phyloP scores from a whole-genome alignment of 2,329 filamentous ascomycete genomes.

The Atkinsonella hypoxylon region DNA sequence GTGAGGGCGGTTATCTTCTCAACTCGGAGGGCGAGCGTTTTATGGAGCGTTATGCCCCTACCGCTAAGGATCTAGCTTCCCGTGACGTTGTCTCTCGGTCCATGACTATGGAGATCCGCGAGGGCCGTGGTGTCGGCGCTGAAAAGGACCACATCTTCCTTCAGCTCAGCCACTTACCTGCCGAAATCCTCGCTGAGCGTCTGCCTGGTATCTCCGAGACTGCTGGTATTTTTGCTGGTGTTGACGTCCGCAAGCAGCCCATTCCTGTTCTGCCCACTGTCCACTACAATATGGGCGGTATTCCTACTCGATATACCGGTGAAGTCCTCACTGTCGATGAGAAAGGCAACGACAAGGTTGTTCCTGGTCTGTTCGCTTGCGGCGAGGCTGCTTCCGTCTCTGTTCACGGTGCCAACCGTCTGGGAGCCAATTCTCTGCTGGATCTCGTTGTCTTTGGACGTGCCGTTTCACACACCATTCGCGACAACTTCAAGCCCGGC shows the following conservation, averaged over 20 bases:
- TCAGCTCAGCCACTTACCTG: constrained; percentile 87
- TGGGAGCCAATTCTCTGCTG: constrained; percentile 95
- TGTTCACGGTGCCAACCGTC: constrained; percentile 94
- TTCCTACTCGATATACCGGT: constrained; percentile 93
- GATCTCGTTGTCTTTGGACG: constrained; percentile 96
- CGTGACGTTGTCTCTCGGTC: constrained; percentile 94
- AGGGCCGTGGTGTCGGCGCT: constrained; percentile 89
- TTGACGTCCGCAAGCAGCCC: constrained; percentile 93
- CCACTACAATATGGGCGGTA: constrained; percentile 99
- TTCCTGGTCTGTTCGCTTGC: constrained; percentile 89
- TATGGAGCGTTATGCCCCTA: constrained; percentile 97
- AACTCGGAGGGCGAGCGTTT: constrained; percentile 98
- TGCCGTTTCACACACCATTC: constrained; percentile 93
- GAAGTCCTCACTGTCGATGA: constrained; percentile 87
- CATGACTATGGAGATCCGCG: constrained; percentile 97
- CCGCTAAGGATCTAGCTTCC: constrained; percentile 92
- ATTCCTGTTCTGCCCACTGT: constrained; percentile 94
- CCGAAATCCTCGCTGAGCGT: constrained; percentile 88
- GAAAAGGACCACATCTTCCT: constrained; percentile 99
- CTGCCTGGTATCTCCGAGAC: constrained; percentile 98
- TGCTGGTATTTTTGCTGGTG: constrained; percentile 90
- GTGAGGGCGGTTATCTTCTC: constrained; percentile 94
- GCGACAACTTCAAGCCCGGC: constrained; percentile 83
- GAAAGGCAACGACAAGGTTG: constrained; percentile 79
- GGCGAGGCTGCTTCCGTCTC: constrained; percentile 97